Evolutionary conservation across 1,284 basidiomycete genomes (phyloP).

Genomic region (Sporisorium sorghi): DNA sequence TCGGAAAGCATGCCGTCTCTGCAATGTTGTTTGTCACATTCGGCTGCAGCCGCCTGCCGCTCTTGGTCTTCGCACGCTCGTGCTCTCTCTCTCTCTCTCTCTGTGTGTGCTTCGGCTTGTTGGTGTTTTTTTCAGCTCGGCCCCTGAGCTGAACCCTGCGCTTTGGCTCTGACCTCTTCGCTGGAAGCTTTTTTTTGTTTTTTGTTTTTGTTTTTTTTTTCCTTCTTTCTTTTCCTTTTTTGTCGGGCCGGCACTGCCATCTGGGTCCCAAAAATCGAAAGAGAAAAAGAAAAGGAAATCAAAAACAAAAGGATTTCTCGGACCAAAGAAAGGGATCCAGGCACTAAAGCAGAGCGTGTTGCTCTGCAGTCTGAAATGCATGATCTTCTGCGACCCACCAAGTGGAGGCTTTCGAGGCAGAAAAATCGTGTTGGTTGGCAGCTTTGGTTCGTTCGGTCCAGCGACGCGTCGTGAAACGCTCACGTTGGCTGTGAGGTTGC

Average conservation of each 20-base stretch:
- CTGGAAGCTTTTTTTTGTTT: not conserved
- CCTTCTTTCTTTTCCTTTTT: not conserved
- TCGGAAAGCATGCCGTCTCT: not conserved
- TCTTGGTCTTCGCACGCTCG: not conserved
- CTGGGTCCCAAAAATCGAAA: not conserved
- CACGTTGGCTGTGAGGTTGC: not conserved
- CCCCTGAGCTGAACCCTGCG: constrained; percentile 33
- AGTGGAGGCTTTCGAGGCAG: constrained; percentile 10
- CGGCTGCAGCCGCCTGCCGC: constrained; percentile 6
- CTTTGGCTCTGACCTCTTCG: not conserved
- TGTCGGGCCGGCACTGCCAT: not conserved
- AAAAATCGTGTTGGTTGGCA: constrained; percentile 3
- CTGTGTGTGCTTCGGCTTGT: not conserved
- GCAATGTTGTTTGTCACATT: not conserved
- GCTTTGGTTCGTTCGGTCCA: not conserved
- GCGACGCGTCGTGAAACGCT: constrained; percentile 10
- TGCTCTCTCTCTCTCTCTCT: not conserved
- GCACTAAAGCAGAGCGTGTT: constrained; percentile 11
- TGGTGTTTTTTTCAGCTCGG: not conserved
- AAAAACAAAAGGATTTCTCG: not conserved
- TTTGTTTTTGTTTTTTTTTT: not conserved
- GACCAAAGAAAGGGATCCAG: not conserved
- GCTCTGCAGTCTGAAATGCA: constrained; percentile 5
- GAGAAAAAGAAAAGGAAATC: not conserved
- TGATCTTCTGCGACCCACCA: constrained; percentile 1